Evolutionary conservation across 331 rosid genomes (phyloP), one percentile per base, ranked within the genome.

Genomic region (Dryas integrifolia): DNA sequence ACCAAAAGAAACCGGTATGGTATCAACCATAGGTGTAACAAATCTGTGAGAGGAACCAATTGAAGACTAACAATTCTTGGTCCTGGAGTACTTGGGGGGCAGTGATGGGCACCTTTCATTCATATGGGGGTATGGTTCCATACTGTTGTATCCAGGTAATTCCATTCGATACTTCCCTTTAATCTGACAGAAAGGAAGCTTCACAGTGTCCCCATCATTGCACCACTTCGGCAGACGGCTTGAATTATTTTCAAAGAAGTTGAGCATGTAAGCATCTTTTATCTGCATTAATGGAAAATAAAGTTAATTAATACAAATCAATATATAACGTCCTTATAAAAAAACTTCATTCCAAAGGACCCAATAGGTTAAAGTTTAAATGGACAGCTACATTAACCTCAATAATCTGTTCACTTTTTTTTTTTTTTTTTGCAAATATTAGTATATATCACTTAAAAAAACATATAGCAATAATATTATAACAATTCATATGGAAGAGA

Each of bases 171-270:
- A 95, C 82, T 85, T 84, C 6, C 99, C 99, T 58, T 75, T 84
- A 56, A 95, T 95, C 82, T 95, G 99, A 78, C 98, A 95, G 75
- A 83, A 95, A 0, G 99, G 99, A 74, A 89, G 92, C 86, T 92
- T 82, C 71, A 88, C 89, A 0, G 84, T 64, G 74, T 92, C 99
- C 72, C 86, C 91, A 1, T 85, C 88, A 18, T 92, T 87, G 90
- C 99, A 95, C 99, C 99, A 95, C 69, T 80, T 85, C 0, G 99
- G 99, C 76, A 92, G 82, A 65, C 88, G 96, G 79, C 91, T 92
- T 6, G 89, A 82, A 82, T 95, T 82, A 67, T 79, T 86, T 85
- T 95, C 99, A 6, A 83, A 95, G 80, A 92, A 84, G 15, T 90
- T 95, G 74, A 95, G 97, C 45, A 45, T 74, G 82, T 95, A 95